Percentiles rank a stretch among this genome's conserved stretches.
Evolutionary conservation across 805 yeast genomes (phyloP).

Genomic region (Schwanniomyces yamadae): DNA sequence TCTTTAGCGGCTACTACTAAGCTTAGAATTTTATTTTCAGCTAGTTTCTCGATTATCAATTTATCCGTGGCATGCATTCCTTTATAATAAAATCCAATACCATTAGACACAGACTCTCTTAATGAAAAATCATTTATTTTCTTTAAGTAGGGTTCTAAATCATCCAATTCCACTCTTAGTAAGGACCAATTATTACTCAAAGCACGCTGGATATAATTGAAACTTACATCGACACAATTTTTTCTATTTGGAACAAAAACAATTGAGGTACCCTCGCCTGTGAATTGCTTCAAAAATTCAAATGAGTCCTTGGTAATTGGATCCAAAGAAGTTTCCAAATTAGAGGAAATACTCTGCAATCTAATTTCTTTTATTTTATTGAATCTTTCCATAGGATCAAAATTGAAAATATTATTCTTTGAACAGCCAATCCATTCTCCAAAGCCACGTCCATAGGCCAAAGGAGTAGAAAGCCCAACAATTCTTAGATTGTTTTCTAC

Average conservation of each 20-base stretch:
- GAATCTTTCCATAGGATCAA: constrained; percentile 59
- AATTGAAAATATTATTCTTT: constrained; percentile 63
- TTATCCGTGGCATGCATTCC: constrained; percentile 58
- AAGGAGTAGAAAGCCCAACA: constrained; percentile 66
- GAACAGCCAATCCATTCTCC: constrained; percentile 85
- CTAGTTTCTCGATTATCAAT: constrained; percentile 53
- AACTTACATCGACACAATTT: constrained; percentile 53
- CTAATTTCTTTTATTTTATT: constrained; percentile 57
- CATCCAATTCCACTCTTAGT: constrained; percentile 36
- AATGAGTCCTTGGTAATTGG: constrained; percentile 52
- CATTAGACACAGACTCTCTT: constrained; percentile 45
- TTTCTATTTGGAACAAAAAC: constrained; percentile 60
- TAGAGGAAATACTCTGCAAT: constrained; percentile 44
- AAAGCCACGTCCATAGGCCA: constrained; percentile 73
- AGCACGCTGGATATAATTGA: constrained; percentile 41
- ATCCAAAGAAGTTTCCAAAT: constrained; percentile 53
- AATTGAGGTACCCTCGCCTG: constrained; percentile 27
- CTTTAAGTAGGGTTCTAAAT: constrained; percentile 40
- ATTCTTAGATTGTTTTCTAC: constrained; percentile 55
- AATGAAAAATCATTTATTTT: constrained; percentile 50
- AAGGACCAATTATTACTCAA: constrained; percentile 37
- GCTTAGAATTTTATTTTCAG: constrained; percentile 48
- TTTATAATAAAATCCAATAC: constrained; percentile 63
- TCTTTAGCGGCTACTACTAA: constrained; percentile 65
- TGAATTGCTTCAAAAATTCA: constrained; percentile 32